These are phyloP conservation scores for Parathielavia appendiculata DNA, from an alignment of 495 filamentous ascomycete species.

Conservation along the genomic window DNA sequence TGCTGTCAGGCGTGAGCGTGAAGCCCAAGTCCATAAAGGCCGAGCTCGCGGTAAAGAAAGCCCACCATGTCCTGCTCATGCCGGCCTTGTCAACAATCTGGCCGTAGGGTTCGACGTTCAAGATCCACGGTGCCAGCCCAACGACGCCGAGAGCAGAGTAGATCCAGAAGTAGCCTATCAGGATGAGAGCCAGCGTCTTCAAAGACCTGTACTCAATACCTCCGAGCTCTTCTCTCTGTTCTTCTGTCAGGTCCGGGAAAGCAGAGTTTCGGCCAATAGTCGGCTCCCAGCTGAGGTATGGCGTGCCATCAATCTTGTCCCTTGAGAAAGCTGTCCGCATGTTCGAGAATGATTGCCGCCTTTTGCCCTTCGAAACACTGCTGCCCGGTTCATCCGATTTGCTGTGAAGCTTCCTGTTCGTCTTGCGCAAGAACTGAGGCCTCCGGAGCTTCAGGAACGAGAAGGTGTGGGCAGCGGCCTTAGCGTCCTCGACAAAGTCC, in stretches of 20 bases:
- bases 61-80: slow-evolving; percentile 78
- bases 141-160: slow-evolving; percentile 72
- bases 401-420: slow-evolving; percentile 19
- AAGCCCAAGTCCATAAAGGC: slow-evolving; percentile 86
- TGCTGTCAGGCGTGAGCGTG: slow-evolving; percentile 85
- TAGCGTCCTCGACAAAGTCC: slow-evolving; percentile 35
- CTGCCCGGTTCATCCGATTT: slow-evolving; percentile 17
- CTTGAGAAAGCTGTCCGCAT: slow-evolving; percentile 38
- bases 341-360: slow-evolving; percentile 28
- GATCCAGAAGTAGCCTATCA: slow-evolving; percentile 69
- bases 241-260: slow-evolving; percentile 81
- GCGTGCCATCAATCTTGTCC: slow-evolving; percentile 52
- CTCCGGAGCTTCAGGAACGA: slow-evolving; percentile 35
- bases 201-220: slow-evolving; percentile 91
- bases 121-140: slow-evolving; percentile 73
- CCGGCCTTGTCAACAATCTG: slow-evolving; percentile 55
- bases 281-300: slow-evolving; percentile 90
- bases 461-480: slow-evolving; percentile 31
- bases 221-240: slow-evolving; percentile 86
- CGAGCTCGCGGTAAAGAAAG: slow-evolving; percentile 76
- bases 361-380: background rate
- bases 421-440: slow-evolving; percentile 22
- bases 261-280: slow-evolving; percentile 88
- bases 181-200: slow-evolving; percentile 73
- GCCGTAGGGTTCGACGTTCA: slow-evolving; percentile 52